Conservation (phyloP, 1,139 yeast genomes). For the Yamadazyma buinensis region DNA sequence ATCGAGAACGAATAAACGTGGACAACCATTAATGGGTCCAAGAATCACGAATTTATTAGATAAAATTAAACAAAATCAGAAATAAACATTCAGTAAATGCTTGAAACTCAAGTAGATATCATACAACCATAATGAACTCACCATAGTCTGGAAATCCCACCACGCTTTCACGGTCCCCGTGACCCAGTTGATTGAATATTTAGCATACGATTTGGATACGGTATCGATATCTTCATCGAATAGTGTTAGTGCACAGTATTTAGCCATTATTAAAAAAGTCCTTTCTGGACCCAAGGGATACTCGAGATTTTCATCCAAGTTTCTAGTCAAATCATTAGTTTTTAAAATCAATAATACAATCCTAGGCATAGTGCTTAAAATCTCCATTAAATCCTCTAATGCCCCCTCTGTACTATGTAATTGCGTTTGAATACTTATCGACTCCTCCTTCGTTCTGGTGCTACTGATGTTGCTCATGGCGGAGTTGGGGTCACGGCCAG, state of each 20-base stretch:
- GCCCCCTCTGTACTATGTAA: slow-evolving; percentile 56
- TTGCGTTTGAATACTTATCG: slow-evolving; percentile 60
- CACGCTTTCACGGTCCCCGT: slow-evolving; percentile 37
- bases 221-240: slow-evolving; percentile 58
- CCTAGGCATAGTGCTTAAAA: slow-evolving; percentile 78
- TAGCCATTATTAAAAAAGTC: slow-evolving; percentile 84
- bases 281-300: slow-evolving; percentile 87
- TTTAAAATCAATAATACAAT: slow-evolving; percentile 82
- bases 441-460: slow-evolving; percentile 47
- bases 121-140: slow-evolving; percentile 51
- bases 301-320: slow-evolving; percentile 76
- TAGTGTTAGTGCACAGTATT: slow-evolving; percentile 80
- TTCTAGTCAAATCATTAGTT: slow-evolving; percentile 90
- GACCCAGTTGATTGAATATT: slow-evolving; percentile 40
- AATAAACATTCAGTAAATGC: background rate
- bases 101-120: slow-evolving; percentile 33
- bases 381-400: slow-evolving; percentile 72
- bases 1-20: slow-evolving; percentile 60
- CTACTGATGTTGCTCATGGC: slow-evolving; percentile 50
- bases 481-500: slow-evolving; percentile 64
- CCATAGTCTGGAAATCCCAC: slow-evolving; percentile 49
- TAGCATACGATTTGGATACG: slow-evolving; percentile 25
- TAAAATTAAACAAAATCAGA: slow-evolving; percentile 56
- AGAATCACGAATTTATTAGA: slow-evolving; percentile 75
- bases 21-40: slow-evolving; percentile 93